These are phyloP conservation scores for Verticillium tricorpus DNA, from an alignment of 2,329 filamentous ascomycete genomes.

Conservation along the genomic window DNA sequence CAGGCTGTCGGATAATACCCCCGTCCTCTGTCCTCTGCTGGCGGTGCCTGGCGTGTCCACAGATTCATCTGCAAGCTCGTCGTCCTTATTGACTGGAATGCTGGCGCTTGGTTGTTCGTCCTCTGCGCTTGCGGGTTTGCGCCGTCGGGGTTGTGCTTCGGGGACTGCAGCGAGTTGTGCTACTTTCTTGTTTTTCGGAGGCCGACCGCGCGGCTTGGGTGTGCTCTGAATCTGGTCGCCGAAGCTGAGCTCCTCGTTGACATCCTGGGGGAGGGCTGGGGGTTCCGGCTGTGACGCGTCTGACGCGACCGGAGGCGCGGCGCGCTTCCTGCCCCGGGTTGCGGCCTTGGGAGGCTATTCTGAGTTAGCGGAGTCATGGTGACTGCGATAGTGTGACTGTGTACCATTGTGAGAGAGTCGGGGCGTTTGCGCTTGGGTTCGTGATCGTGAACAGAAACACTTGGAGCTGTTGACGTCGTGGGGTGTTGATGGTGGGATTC, in stretches of 20 bases:
- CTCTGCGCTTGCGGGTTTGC: neutral
- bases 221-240: conserved; percentile 50
- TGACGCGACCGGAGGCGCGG: neutral
- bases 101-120: neutral
- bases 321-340: neutral
- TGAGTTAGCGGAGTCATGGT: neutral
- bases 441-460: neutral
- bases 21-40: neutral
- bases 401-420: conserved; percentile 4
- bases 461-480: neutral
- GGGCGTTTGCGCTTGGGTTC: neutral
- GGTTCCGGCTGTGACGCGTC: neutral
- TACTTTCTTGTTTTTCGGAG: neutral
- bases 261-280: neutral
- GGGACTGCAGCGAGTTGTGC: neutral
- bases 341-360: conserved; percentile 7
- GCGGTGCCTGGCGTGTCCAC: neutral
- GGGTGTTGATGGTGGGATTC: neutral
- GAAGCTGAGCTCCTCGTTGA: conserved; percentile 28
- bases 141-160: neutral
- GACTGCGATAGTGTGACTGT: neutral
- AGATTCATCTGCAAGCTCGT: neutral
- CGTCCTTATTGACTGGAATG: neutral
- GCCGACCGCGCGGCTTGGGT: neutral
- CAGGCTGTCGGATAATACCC: neutral